Base-by-base conservation (phyloP, 768 basidiomycete genomes). In the Suillus luteus region DNA sequence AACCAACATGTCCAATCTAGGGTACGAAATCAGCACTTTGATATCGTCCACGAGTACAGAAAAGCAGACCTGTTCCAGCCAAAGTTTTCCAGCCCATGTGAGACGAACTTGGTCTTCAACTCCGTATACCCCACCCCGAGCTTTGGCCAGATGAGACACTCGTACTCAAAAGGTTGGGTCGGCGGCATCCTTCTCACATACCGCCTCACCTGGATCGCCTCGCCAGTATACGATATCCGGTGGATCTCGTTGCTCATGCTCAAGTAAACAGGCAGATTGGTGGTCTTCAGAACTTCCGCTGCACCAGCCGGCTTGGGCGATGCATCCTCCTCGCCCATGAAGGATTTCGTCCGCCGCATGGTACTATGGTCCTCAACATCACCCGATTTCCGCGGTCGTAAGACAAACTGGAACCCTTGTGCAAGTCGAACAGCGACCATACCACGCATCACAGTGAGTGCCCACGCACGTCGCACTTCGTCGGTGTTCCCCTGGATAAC, bases 221-320 rank as follows among this genome's bases (percentile, higher is more conserved):
- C 91, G n/a, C 92, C 92, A 52, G 90, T 92, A 70, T 95, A 99
- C 48, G 90, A 89, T 65, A 99, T 88, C 31, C 91, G 83, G 75
- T 99, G 96, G 49, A 99, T 94, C 76, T 96, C 93, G 72, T 98
- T 96, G 72, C 90, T 90, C 86, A 96, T 95, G 68, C 93, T 93
- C 61, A 99, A 82, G 78, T 91, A 99, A 8, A 97, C 89, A 1
- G 95, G 89, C 59, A 90, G 86, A 44, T 75, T 76, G 46, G 88
- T 83, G 0, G 83, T 82, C 55, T 77, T 79, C 68, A 89, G 78
- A 59, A 90, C 84, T 52, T 89, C 87, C 3, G 90, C 85, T 1
- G 89, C 86, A 4, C 91, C 90, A 44, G 73, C 71, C 3, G 87
- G 87, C 68, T 83, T 85, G 2, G 85, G 83, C 4, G 75, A 78